Percentiles rank a stretch among this genome's conserved stretches.
These are phyloP conservation scores for Dovyalis caffra DNA, from an alignment of 345 rosid genomes.

Conservation along the genomic window DNA sequence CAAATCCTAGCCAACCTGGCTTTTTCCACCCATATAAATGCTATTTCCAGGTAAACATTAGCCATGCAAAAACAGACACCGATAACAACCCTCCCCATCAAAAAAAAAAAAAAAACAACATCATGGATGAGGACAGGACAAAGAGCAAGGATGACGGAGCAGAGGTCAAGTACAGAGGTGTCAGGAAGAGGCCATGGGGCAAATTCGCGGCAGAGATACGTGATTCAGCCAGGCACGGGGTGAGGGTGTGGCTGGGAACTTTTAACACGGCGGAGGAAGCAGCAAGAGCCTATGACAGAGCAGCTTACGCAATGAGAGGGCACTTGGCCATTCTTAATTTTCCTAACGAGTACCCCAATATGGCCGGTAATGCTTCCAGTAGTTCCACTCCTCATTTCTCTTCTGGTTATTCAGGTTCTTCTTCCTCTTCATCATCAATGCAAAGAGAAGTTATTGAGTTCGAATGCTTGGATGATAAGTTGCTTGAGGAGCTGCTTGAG, in stretches of 20 bases:
- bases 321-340: slow-evolving; percentile 78
- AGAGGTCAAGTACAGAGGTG: slow-evolving; percentile 63
- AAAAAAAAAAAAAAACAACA: background rate
- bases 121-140: slow-evolving; percentile 32
- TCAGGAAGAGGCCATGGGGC: slow-evolving; percentile 88
- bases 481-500: slow-evolving; percentile 82
- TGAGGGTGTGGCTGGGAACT: slow-evolving; percentile 90
- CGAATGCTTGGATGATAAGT: slow-evolving; percentile 68
- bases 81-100: too few relatives aligned
- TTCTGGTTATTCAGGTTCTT: background rate
- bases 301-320: slow-evolving; percentile 86
- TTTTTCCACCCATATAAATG: slow-evolving; percentile 13
- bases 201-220: slow-evolving; percentile 92
- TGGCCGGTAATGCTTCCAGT: background rate
- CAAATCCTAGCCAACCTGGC: background rate
- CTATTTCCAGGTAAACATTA: background rate
- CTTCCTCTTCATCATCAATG: slow-evolving; percentile 23
- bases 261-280: slow-evolving; percentile 85
- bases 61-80: slow-evolving; percentile 30
- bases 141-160: slow-evolving; percentile 15
- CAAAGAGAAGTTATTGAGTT: slow-evolving; percentile 64
- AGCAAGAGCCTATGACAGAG: slow-evolving; percentile 82
- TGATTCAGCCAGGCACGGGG: slow-evolving; percentile 67
- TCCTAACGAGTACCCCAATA: slow-evolving; percentile 61
- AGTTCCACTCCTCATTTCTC: slow-evolving; percentile 9